These are phyloP conservation scores for Suillus variegatus DNA, from an alignment of 768 basidiomycete species.

Conservation along the genomic window DNA sequence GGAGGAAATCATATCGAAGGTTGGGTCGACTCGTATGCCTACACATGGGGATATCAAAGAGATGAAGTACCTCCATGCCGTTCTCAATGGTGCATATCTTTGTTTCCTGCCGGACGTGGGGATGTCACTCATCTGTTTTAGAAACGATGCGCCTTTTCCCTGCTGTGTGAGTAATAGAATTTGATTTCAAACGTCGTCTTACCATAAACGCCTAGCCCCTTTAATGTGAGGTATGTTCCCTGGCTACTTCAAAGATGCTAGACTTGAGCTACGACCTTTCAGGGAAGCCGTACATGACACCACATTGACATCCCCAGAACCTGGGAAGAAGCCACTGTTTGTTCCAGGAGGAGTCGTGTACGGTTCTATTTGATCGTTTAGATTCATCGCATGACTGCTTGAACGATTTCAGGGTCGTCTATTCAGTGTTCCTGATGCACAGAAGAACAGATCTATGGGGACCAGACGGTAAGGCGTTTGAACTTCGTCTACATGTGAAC, in stretches of 20 bases:
- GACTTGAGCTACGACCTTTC: neutral
- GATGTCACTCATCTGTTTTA: conserved; percentile 11
- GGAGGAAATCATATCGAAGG: conserved; percentile 40
- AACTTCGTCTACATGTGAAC: neutral
- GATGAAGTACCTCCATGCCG: conserved; percentile 45
- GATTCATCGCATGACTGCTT: neutral
- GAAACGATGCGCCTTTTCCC: conserved; percentile 36
- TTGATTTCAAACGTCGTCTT: neutral
- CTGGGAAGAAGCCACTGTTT: conserved; percentile 30
- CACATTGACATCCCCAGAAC: conserved; percentile 22
- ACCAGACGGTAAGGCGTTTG: conserved; percentile 26
- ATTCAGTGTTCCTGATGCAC: conserved; percentile 34
- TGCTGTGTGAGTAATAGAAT: conserved; percentile 26
- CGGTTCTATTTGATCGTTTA: neutral
- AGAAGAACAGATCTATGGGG: conserved; percentile 39
- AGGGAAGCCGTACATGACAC: conserved; percentile 27
- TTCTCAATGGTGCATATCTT: conserved; percentile 40
- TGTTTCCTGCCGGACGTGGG: neutral
- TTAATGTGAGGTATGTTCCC: conserved; percentile 23
- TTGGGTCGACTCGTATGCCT: conserved; percentile 37
- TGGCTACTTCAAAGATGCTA: neutral
- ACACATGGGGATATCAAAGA: conserved; percentile 42
- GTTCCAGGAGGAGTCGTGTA: conserved; percentile 25
- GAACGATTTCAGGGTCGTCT: conserved; percentile 19
- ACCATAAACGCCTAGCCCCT: neutral